phyloP scores from a whole-genome alignment of 1,139 yeast genomes.

The Diutina siamensis region DNA sequence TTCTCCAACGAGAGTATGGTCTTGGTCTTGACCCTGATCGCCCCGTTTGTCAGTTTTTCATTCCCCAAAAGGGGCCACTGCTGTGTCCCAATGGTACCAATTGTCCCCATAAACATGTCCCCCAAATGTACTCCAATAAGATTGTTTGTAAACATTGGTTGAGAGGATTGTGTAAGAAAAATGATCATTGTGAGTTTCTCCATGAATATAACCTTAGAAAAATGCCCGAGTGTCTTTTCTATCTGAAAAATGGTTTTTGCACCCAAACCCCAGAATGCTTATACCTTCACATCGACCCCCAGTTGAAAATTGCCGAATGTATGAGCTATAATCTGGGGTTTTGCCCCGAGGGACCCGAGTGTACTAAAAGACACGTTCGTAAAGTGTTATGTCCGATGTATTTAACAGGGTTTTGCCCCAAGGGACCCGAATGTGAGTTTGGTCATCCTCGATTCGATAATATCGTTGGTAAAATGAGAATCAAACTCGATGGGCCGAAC shows the following conservation, averaged over 20 bases:
- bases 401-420: constrained; percentile 89
- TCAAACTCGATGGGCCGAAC: background rate
- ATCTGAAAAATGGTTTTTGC: constrained; percentile 80
- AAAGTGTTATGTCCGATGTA: constrained; percentile 73
- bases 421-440: constrained; percentile 48
- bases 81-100: constrained; percentile 77
- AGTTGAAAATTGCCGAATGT: constrained; percentile 79
- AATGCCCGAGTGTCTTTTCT: constrained; percentile 95
- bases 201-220: constrained; percentile 91
- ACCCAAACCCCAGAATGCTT: constrained; percentile 93
- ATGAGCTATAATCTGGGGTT: constrained; percentile 77
- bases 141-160: constrained; percentile 96
- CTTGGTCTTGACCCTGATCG: constrained; percentile 84
- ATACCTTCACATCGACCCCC: constrained; percentile 85
- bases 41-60: constrained; percentile 73
- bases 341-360: constrained; percentile 86
- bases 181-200: constrained; percentile 89
- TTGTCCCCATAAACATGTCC: constrained; percentile 84
- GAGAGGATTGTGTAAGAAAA: constrained; percentile 92
- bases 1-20: constrained; percentile 66
- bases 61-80: constrained; percentile 41
- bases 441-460: constrained; percentile 46
- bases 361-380: constrained; percentile 73
- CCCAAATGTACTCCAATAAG: constrained; percentile 72
- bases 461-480: background rate